These are phyloP conservation scores for Exophiala sp. DNA, from an alignment of 2,329 filamentous ascomycete genomes.

Conservation along the genomic window DNA sequence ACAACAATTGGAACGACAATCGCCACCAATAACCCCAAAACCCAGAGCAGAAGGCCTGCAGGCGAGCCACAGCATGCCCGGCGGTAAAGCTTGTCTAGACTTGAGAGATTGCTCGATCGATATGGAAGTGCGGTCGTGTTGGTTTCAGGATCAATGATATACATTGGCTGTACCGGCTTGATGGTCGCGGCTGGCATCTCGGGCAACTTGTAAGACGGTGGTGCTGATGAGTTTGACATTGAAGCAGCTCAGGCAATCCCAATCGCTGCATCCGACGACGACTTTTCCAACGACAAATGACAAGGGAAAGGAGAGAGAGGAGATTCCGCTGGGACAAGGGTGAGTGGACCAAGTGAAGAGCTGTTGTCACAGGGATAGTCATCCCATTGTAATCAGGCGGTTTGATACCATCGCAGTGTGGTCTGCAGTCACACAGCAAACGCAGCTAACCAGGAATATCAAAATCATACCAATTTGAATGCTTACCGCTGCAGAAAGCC, in stretches of 20 bases:
- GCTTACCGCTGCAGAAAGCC: neutral
- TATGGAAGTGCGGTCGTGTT: conserved; percentile 4
- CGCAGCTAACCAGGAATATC: neutral
- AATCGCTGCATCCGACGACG: neutral
- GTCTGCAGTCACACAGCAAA: neutral
- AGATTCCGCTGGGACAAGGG: neutral
- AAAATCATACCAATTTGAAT: neutral
- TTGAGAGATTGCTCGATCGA: neutral
- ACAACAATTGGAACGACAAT: conserved; percentile 8
- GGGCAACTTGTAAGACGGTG: neutral
- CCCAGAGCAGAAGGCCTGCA: conserved; percentile 5
- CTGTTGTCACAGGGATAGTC: neutral
- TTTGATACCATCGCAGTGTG: neutral
- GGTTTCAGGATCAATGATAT: conserved; percentile 12
- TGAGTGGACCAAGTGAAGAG: neutral
- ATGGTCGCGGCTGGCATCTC: neutral
- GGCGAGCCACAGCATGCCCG: conserved; percentile 10
- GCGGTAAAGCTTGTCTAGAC: conserved; percentile 9
- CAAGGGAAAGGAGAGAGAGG: neutral
- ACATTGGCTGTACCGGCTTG: conserved; percentile 3
- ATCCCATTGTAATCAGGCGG: neutral
- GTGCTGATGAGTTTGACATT: neutral
- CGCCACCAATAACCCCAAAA: neutral
- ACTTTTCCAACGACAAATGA: neutral
- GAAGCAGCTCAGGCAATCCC: neutral